Conservation (phyloP, 2,329 filamentous ascomycete genomes). For the Raffaelea albimanens region DNA sequence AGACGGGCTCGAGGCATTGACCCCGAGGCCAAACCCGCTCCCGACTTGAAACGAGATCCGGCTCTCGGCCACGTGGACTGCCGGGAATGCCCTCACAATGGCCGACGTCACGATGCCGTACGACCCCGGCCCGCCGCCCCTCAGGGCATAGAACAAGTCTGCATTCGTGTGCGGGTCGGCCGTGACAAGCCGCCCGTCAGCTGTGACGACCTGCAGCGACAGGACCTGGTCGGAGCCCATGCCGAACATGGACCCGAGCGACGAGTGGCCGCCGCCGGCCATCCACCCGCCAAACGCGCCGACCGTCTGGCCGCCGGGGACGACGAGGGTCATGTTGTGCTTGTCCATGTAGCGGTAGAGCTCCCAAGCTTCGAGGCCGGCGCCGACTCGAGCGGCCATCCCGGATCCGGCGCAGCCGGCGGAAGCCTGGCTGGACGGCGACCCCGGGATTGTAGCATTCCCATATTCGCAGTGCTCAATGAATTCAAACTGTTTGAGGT, state of each 20-base stretch:
- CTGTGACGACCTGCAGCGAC: conserved; percentile 35
- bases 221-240: conserved; percentile 42
- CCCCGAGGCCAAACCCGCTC: not conserved
- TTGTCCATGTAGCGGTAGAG: conserved; percentile 19
- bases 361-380: conserved; percentile 26
- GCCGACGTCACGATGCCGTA: conserved; percentile 13
- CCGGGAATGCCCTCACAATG: conserved; percentile 10
- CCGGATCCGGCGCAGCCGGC: too few species aligned
- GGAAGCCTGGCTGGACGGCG: too few species aligned
- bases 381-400: conserved; percentile 26
- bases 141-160: conserved; percentile 49
- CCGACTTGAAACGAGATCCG: conserved; percentile 7
- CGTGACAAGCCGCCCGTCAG: conserved; percentile 32
- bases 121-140: conserved; percentile 33
- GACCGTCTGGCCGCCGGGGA: conserved; percentile 22
- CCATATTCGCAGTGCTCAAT: conserved; percentile 11
- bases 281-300: conserved; percentile 39
- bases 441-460: too few species aligned
- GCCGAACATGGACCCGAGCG: conserved; percentile 34
- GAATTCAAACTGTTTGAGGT: conserved; percentile 31
- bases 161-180: conserved; percentile 34
- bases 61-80: conserved; percentile 8
- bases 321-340: conserved; percentile 20
- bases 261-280: conserved; percentile 40
- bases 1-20: not conserved